Percentiles rank a stretch among this genome's conserved stretches.
Conservation (phyloP, 495 filamentous ascomycete genomes). For the Penicillium flavigenum region DNA sequence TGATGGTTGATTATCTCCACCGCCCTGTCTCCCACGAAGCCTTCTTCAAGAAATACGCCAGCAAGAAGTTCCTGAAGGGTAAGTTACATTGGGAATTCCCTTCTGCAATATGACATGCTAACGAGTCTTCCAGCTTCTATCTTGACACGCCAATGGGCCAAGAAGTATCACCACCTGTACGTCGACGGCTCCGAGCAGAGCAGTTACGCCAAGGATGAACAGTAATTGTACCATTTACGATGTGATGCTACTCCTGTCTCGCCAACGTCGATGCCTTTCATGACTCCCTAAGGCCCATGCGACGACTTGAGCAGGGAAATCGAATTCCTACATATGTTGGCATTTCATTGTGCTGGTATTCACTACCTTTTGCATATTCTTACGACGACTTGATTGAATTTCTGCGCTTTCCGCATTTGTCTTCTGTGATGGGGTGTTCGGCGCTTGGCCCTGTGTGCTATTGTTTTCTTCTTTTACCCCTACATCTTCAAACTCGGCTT, state of each 20-base stretch:
- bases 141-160: conserved; percentile 88
- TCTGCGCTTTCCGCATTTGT: conserved; percentile 44
- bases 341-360: conserved; percentile 49
- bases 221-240: conserved; percentile 34
- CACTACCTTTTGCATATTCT: conserved; percentile 48
- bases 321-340: conserved; percentile 44
- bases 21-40: conserved; percentile 88
- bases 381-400: conserved; percentile 46
- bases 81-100: conserved; percentile 22
- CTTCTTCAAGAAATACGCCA: conserved; percentile 99
- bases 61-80: conserved; percentile 98
- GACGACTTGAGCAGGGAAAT: conserved; percentile 30
- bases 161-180: conserved; percentile 59
- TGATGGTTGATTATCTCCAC: conserved; percentile 95
- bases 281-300: conserved; percentile 30
- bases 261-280: conserved; percentile 25
- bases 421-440: conserved; percentile 40
- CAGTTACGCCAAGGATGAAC: conserved; percentile 43
- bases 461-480: conserved; percentile 21
- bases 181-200: conserved; percentile 42
- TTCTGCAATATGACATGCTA: conserved; percentile 9
- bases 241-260: conserved; percentile 33
- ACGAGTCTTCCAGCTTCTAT: conserved; percentile 68
- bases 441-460: conserved; percentile 31
- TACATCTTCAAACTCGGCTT: conserved; percentile 5